These are phyloP conservation scores for Rhodamnia rubescens DNA, from an alignment of 345 rosid species.

Conservation along the genomic window DNA sequence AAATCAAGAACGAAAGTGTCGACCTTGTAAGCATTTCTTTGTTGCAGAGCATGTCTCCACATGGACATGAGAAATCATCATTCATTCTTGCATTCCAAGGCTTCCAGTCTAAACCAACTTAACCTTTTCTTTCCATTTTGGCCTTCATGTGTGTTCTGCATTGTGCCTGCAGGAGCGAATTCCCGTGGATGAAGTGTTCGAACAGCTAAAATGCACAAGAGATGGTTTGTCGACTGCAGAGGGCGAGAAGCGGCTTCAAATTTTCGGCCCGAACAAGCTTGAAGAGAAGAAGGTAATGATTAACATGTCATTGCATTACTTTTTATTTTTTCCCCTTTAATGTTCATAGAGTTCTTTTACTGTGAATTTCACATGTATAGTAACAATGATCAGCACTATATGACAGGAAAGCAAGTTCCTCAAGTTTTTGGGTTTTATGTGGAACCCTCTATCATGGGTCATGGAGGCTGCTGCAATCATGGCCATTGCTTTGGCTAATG, in stretches of 20 bases:
- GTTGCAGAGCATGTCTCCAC: background rate
- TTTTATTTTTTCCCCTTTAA: background rate
- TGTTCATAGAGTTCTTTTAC: background rate
- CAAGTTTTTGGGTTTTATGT: slow-evolving; percentile 16
- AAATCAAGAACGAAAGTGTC: slow-evolving; percentile 5
- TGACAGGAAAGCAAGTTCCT: slow-evolving; percentile 11
- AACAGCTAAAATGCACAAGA: slow-evolving; percentile 8
- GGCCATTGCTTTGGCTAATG: slow-evolving; percentile 16
- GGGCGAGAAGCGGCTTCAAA: slow-evolving; percentile 3
- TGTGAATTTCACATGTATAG: background rate
- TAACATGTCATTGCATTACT: background rate
- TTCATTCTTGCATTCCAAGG: background rate
- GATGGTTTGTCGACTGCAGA: slow-evolving; percentile 2
- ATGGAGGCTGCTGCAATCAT: slow-evolving; percentile 13
- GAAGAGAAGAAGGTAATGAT: slow-evolving; percentile 16
- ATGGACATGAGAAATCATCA: background rate
- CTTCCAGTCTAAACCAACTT: background rate
- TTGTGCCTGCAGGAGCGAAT: background rate
- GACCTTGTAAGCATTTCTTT: slow-evolving; percentile 1
- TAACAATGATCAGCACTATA: background rate
- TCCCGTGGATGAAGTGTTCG: slow-evolving; percentile 9
- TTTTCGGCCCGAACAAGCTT: slow-evolving; percentile 13
- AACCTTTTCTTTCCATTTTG: background rate
- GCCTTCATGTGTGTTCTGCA: background rate
- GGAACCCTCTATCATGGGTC: slow-evolving; percentile 18